Percentiles rank a stretch among this genome's conserved stretches.
phyloP scores from a whole-genome alignment of 1,139 yeast species.

The Taphrina betulina region DNA sequence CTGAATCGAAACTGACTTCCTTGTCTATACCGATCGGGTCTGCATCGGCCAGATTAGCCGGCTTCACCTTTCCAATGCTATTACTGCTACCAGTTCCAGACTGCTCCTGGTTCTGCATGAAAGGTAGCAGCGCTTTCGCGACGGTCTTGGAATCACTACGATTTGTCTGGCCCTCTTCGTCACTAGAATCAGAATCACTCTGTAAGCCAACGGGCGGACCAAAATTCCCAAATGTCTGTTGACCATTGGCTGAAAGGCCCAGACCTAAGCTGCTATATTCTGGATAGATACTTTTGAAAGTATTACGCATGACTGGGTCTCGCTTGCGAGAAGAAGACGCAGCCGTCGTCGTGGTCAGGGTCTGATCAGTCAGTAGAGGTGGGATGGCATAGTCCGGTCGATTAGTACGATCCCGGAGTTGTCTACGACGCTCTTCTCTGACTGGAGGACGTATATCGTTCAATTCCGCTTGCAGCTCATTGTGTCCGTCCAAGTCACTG shows the following conservation, averaged over 20 bases:
- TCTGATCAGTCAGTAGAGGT: slow-evolving; percentile 32
- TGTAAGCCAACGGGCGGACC: slow-evolving; percentile 22
- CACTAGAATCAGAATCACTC: slow-evolving; percentile 23
- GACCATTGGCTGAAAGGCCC: slow-evolving; percentile 10
- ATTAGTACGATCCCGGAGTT: slow-evolving; percentile 29
- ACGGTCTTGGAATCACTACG: slow-evolving; percentile 1
- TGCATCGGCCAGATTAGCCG: slow-evolving; percentile 73
- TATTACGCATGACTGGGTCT: slow-evolving; percentile 3
- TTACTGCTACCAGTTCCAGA: slow-evolving; percentile 41
- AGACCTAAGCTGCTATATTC: slow-evolving; percentile 17
- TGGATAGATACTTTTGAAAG: slow-evolving; percentile 25
- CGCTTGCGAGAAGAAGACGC: slow-evolving; percentile 1
- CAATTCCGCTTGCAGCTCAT: slow-evolving; percentile 11
- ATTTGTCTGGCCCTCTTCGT: slow-evolving; percentile 26
- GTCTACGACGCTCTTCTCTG: slow-evolving; percentile 6
- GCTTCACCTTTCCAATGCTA: slow-evolving; percentile 47
- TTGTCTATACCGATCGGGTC: slow-evolving; percentile 95
- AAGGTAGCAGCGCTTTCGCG: slow-evolving; percentile 7
- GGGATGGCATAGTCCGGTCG: slow-evolving; percentile 34
- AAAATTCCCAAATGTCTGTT: slow-evolving; percentile 10
- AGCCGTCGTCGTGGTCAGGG: slow-evolving; percentile 1
- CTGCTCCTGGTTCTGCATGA: not conserved
- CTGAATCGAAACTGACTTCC: slow-evolving; percentile 82
- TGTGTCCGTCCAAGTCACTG: not conserved
- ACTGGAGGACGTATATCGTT: slow-evolving; percentile 5